phyloP scores from a whole-genome alignment of 2,329 filamentous ascomycete species.

The Triangularia verruculosa region DNA sequence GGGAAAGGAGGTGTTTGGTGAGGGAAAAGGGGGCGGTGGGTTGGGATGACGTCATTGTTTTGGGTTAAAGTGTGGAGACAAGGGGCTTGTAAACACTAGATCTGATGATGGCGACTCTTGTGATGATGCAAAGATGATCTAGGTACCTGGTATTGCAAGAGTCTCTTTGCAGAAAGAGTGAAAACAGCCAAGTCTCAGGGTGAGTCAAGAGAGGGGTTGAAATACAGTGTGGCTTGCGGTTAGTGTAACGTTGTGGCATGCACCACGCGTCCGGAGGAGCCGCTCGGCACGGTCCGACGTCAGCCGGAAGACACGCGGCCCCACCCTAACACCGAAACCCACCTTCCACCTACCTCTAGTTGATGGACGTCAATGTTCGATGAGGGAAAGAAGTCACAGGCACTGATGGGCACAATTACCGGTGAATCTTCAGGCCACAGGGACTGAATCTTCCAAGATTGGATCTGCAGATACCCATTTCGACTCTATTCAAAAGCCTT shows the following conservation, averaged over 20 bases:
- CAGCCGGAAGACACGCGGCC: background rate
- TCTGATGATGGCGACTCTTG: background rate
- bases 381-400: no score
- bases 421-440: no score
- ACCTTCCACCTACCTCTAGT: background rate
- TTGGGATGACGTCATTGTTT: constrained; percentile 7
- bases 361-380: background rate
- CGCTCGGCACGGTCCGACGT: background rate
- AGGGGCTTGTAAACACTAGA: background rate
- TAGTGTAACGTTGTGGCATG: background rate
- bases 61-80: background rate
- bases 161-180: background rate
- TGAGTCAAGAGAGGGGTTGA: background rate
- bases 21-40: constrained; percentile 32
- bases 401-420: no score
- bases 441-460: no score
- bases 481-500: no score
- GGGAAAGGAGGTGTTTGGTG: constrained; percentile 55
- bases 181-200: background rate
- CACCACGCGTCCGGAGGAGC: background rate
- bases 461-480: no score
- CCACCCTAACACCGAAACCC: background rate
- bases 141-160: no score
- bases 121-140: no score
- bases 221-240: background rate